Percentiles rank a stretch among this genome's conserved stretches.
Evolutionary conservation across 23 red algal species (phyloP).

Genomic region (Cyanidiococcus yangmingshanensis): DNA sequence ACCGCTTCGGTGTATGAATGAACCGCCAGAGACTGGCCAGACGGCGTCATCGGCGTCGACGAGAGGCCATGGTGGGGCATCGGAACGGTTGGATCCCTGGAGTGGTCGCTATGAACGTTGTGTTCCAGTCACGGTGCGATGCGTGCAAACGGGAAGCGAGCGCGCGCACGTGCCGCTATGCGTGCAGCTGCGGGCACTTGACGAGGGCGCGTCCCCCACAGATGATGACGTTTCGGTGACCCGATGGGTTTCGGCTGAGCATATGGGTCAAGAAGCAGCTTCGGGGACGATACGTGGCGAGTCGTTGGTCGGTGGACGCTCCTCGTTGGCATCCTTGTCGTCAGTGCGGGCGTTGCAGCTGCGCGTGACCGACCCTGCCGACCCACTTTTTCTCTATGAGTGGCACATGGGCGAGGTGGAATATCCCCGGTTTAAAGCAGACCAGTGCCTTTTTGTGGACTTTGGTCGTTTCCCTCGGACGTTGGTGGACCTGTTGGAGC

Average conservation of each 20-base stretch:
- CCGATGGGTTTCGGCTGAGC: not conserved
- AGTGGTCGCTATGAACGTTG: not conserved
- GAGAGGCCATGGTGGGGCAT: not conserved
- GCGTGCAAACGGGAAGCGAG: constrained; percentile 7
- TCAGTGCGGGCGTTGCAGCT: not conserved
- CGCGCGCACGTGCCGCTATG: not conserved
- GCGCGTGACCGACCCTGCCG: not conserved
- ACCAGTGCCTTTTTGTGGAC: constrained; percentile 16
- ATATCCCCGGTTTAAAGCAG: constrained; percentile 10
- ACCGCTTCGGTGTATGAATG: not conserved
- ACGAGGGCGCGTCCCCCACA: not conserved
- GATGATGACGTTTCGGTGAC: not conserved
- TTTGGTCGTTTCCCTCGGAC: constrained; percentile 2
- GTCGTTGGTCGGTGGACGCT: not conserved
- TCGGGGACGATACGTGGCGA: not conserved
- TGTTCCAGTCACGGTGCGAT: constrained; percentile 7
- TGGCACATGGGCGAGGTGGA: not conserved
- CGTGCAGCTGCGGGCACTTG: not conserved
- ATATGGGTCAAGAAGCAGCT: not conserved
- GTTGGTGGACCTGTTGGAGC: constrained; percentile 7
- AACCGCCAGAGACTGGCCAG: not conserved
- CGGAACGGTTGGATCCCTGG: not conserved
- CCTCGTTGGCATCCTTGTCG: not conserved
- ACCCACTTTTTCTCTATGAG: constrained; percentile 11
- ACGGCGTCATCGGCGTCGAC: not conserved